Conservation (phyloP, 2,329 filamentous ascomycete genomes). For the Xylariales sp. region DNA sequence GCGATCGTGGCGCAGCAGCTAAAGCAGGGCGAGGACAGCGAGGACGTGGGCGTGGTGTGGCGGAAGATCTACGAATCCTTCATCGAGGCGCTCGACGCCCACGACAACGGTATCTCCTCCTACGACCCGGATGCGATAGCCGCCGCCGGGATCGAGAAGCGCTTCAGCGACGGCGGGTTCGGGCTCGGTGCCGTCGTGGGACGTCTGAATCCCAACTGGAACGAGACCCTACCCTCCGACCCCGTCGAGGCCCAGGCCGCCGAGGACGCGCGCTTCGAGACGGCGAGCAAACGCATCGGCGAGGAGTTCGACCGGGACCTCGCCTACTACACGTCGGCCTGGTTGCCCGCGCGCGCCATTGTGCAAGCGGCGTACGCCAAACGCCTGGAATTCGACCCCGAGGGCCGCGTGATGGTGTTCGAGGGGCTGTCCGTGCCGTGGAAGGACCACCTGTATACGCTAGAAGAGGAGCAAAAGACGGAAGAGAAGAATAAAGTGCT, state of each 20-base stretch:
- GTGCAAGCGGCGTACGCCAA: conserved; percentile 80
- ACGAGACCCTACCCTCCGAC: conserved; percentile 69
- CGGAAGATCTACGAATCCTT: conserved; percentile 93
- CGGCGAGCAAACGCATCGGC: conserved; percentile 85
- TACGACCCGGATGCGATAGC: conserved; percentile 79
- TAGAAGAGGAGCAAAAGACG: conserved; percentile 73
- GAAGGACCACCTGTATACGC: conserved; percentile 94
- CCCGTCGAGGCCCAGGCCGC: conserved; percentile 71
- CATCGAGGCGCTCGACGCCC: conserved; percentile 94
- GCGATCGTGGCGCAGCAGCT: conserved; percentile 76
- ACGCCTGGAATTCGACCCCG: conserved; percentile 74
- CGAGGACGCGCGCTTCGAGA: conserved; percentile 83
- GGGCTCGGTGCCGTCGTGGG: conserved; percentile 85
- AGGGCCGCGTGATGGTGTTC: conserved; percentile 85
- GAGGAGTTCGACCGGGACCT: conserved; percentile 88
- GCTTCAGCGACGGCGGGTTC: conserved; percentile 85
- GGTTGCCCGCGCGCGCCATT: conserved; percentile 87
- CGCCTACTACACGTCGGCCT: conserved; percentile 77
- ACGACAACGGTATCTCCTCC: conserved; percentile 92
- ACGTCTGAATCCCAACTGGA: conserved; percentile 83
- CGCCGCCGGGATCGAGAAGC: conserved; percentile 80
- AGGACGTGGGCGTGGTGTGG: conserved; percentile 81
- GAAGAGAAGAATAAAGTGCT: conserved; percentile 69
- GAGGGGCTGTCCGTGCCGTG: conserved; percentile 84
- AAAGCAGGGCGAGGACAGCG: conserved; percentile 67